Conservation (phyloP, 352 stramenopile genomes). For the Phytopythium aichiense region DNA sequence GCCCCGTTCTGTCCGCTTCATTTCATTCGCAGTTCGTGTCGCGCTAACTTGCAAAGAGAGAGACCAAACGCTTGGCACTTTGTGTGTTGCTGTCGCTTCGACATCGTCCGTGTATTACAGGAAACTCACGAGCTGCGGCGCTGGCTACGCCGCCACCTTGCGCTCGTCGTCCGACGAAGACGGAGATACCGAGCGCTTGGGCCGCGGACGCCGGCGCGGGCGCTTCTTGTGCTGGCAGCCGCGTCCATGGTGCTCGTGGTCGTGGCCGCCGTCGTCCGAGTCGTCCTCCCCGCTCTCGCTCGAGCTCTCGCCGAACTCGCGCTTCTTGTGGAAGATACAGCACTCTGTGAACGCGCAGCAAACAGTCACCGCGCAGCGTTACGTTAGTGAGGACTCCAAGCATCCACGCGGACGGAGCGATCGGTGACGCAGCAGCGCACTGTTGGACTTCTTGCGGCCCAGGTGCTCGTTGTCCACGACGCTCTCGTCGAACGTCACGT, state of each 20-base stretch:
- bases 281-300: conserved; percentile 85
- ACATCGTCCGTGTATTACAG: neutral
- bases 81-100: neutral
- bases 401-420: neutral
- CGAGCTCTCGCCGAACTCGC: conserved; percentile 88
- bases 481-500: conserved; percentile 85
- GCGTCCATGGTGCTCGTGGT: conserved; percentile 18
- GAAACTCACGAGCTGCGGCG: neutral
- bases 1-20: neutral
- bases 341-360: conserved; percentile 52
- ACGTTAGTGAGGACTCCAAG: no score
- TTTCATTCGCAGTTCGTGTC: neutral
- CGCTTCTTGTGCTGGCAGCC: conserved; percentile 30
- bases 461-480: conserved; percentile 93
- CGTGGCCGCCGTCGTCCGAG: conserved; percentile 15
- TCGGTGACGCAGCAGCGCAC: conserved; percentile 24
- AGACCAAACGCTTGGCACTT: neutral
- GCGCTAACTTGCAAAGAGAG: neutral
- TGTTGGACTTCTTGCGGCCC: conserved; percentile 89
- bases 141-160: conserved; percentile 10
- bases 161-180: conserved; percentile 36
- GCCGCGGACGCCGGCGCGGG: conserved; percentile 17
- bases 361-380: no score
- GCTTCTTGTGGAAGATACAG: conserved; percentile 93
- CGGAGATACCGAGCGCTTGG: conserved; percentile 25